Base-by-base conservation (phyloP, 805 yeast genomes). In the Candida ortonii region DNA sequence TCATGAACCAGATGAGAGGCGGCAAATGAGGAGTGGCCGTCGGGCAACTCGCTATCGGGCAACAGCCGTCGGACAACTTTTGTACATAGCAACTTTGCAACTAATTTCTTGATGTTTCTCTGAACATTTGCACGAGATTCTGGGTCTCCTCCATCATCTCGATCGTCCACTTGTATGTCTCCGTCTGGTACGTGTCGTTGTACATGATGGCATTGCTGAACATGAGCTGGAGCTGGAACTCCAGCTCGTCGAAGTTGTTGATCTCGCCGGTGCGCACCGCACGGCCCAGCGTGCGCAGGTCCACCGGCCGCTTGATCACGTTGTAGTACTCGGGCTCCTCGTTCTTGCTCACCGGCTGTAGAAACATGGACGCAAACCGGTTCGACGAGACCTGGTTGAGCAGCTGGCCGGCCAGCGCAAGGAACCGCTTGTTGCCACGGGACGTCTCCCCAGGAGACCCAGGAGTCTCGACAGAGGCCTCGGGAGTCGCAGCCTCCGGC, bases 171-270 rank as follows among this genome's bases (percentile, higher is more conserved):
- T 60, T 56, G 26, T 73, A 75, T 41, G 82, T 68, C 34, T 80
- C 86, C 17, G 78, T 73, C 40, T 72, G 77, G 19, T 45, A 36
- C 41, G 76, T 68, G 47, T 73, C 73, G 56, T 85, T 84, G 61
- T 79, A 85, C 93, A 85, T 85, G 12, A 84, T 71, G 12, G 90
- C 85, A 56, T 85, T 85, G 33, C 90, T 82, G 61, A 81, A 83
- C 93, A 85, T 83, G 39, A 80, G 64, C 63, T 80, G 70, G 27
- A 85, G 65, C 42, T 81, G 85, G 32, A 82, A 64, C 46, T 84
- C 86, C 15, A 85, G 62, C 38, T 80, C 78, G 15, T 54, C 64
- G 8, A 62, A 57, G 12, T 55, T 53, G 22, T 70, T 65, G 25
- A 84, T 71, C 35, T 70, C 67, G 0, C 78, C 80, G 32, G 76